Percentiles rank a stretch among this genome's conserved stretches.
Evolutionary conservation across 139 green algal genomes (phyloP).

Genomic region (Chlorella sp.): DNA sequence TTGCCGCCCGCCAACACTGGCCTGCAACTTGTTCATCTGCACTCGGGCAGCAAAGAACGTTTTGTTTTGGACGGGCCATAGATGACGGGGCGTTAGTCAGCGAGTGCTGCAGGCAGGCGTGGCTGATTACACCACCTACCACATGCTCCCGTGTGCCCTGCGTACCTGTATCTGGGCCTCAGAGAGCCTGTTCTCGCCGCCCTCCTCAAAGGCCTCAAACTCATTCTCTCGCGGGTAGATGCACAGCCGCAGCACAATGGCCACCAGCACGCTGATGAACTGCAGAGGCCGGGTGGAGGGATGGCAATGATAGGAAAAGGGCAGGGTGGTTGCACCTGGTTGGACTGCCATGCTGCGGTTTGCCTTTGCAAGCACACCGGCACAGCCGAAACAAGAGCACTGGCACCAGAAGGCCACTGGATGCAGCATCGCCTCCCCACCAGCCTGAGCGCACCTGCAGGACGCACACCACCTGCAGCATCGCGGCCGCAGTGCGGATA

Average conservation of each 20-base stretch:
- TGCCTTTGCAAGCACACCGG: too few species aligned
- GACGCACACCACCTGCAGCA: background rate
- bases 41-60: too few species aligned
- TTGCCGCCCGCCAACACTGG: conserved; percentile 17
- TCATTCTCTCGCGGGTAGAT: conserved; percentile 14
- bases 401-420: background rate
- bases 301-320: background rate
- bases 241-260: conserved; percentile 24
- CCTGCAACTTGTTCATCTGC: conserved; percentile 45
- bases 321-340: too few species aligned
- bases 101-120: too few species aligned
- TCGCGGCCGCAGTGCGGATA: too few species aligned
- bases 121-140: too few species aligned
- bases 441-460: background rate
- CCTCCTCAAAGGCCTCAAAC: conserved; percentile 41
- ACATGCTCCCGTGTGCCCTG: background rate
- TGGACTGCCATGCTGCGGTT: background rate
- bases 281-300: background rate
- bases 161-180: conserved; percentile 11
- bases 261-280: conserved; percentile 34
- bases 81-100: too few species aligned
- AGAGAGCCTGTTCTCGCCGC: background rate
- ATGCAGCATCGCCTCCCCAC: background rate
- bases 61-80: too few species aligned
- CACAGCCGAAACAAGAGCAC: too few species aligned